These are phyloP conservation scores for Cicer pinnatifidum DNA, from an alignment of 306 rosid species.

Conservation along the genomic window DNA sequence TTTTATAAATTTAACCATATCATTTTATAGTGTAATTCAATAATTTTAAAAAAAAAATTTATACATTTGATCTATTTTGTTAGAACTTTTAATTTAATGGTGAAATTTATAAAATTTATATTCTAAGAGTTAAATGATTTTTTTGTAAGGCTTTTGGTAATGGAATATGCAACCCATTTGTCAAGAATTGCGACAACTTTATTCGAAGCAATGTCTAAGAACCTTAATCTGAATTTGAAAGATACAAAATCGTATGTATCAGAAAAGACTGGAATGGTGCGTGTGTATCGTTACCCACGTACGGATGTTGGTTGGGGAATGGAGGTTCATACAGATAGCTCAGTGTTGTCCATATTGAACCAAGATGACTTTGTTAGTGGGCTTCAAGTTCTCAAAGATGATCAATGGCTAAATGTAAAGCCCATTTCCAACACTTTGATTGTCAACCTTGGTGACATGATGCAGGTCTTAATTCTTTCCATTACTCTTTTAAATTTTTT, in stretches of 20 bases:
- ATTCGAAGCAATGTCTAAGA: constrained; percentile 54
- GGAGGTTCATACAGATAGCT: constrained; percentile 71
- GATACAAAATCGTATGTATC: constrained; percentile 44
- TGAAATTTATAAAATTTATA: no score
- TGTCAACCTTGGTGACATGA: constrained; percentile 55
- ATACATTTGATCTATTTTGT: no score
- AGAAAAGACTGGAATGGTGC: constrained; percentile 57
- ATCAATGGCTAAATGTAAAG: constrained; percentile 57
- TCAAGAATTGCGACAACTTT: constrained; percentile 50
- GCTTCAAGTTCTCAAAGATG: constrained; percentile 63
- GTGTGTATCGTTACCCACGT: constrained; percentile 69
- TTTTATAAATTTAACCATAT: no score
- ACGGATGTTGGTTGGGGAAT: constrained; percentile 57
- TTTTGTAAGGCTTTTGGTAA: constrained; percentile 50
- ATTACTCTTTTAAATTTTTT: not conserved
- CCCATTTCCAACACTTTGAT: constrained; percentile 55
- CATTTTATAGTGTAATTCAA: no score
- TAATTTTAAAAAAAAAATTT: no score
- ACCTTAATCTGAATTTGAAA: constrained; percentile 48
- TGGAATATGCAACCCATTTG: constrained; percentile 61
- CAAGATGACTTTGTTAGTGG: constrained; percentile 55
- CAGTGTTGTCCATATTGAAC: constrained; percentile 47
- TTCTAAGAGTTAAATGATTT: not conserved
- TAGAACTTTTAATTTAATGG: no score
- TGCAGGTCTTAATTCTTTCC: constrained; percentile 42